Percentiles rank a stretch among this genome's conserved stretches.
Evolutionary conservation across 106 monocot genomes (phyloP).

Genomic region (Dendrobium officinale): DNA sequence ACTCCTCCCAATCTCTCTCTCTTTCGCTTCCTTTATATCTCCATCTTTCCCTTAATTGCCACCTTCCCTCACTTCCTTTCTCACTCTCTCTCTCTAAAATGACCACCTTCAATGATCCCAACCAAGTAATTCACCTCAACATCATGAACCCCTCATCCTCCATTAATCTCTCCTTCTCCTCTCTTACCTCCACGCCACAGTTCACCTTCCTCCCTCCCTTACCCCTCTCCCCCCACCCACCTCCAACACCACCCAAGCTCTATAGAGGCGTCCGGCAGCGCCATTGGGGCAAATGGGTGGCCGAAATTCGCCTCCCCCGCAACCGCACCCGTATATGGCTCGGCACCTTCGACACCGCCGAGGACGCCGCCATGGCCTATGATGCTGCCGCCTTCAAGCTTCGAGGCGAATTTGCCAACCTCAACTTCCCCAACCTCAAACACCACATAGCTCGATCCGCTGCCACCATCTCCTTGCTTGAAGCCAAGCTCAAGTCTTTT

Average conservation of each 20-base stretch:
- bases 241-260: constrained; percentile 11
- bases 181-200: background rate
- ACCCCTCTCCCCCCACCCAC: background rate
- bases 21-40: background rate
- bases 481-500: constrained; percentile 25
- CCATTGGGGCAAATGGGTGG: constrained; percentile 67
- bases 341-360: constrained; percentile 35
- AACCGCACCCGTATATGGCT: constrained; percentile 44
- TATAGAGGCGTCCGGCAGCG: constrained; percentile 49
- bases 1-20: background rate
- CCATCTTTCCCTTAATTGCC: background rate
- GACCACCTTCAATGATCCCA: background rate
- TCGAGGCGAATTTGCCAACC: constrained; percentile 33
- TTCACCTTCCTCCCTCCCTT: background rate
- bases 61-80: background rate
- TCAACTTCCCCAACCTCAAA: constrained; percentile 53
- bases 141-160: background rate
- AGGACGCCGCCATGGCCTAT: constrained; percentile 45
- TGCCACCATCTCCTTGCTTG: constrained; percentile 17
- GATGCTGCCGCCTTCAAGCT: constrained; percentile 43
- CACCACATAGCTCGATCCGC: background rate
- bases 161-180: background rate
- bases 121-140: background rate
- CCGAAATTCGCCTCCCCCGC: constrained; percentile 45
- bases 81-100: background rate